A percentile compares a stretch with the other conserved stretches of the same genome.
These are phyloP conservation scores for Schwanniomyces vanrijiae DNA, from an alignment of 805 yeast genomes.

Conservation along the genomic window DNA sequence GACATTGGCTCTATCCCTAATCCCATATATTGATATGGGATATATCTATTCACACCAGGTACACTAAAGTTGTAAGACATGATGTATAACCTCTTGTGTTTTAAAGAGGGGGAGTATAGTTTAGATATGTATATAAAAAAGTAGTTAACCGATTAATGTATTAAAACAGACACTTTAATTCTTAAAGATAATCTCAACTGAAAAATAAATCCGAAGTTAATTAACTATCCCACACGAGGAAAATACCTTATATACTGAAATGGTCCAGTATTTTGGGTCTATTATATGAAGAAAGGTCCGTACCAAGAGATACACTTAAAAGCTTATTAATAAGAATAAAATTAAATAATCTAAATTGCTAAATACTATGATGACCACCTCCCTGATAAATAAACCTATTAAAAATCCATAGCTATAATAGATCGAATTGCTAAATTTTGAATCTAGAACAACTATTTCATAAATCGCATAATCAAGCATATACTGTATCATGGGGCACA, in stretches of 20 bases:
- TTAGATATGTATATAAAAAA: too few species aligned
- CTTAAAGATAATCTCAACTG: neutral
- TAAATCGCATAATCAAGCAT: neutral
- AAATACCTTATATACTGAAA: neutral
- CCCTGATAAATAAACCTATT: neutral
- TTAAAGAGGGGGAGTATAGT: too few species aligned
- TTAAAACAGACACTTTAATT: neutral
- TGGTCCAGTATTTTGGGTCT: neutral
- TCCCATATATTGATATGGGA: neutral
- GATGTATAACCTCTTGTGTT: too few species aligned
- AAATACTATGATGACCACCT: neutral
- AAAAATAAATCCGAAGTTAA: neutral
- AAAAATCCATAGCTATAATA: neutral
- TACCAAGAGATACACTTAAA: neutral
- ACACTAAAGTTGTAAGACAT: neutral
- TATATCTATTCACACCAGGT: neutral
- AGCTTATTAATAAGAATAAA: neutral
- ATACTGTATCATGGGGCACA: neutral
- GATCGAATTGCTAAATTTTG: neutral
- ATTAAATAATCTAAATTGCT: neutral
- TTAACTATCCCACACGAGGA: neutral
- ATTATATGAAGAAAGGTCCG: neutral
- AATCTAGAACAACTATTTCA: conserved; percentile 1
- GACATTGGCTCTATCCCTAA: neutral
- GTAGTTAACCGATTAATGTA: neutral